Percentiles rank a stretch among this genome's conserved stretches.
Evolutionary conservation across 306 rosid genomes (phyloP).

Genomic region (Gleditsia sinensis): DNA sequence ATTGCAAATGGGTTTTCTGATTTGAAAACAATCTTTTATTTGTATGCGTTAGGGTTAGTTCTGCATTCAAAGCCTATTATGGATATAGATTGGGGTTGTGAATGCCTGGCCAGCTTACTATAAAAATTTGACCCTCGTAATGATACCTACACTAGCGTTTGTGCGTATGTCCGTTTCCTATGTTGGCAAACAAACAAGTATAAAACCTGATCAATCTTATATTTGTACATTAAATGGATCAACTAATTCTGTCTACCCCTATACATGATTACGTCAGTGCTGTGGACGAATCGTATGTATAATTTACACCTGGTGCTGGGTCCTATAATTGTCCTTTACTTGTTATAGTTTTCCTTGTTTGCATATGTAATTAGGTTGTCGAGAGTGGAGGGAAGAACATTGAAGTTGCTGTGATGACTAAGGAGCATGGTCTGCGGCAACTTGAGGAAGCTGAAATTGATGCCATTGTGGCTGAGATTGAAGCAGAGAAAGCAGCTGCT

Average conservation of each 20-base stretch:
- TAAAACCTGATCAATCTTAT: slow-evolving; percentile 7
- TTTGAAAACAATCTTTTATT: too few relatives aligned
- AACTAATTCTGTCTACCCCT: not conserved
- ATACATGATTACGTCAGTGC: not conserved
- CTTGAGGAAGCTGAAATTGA: slow-evolving; percentile 98
- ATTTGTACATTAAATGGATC: not conserved
- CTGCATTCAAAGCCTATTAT: too few relatives aligned
- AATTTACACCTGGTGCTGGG: not conserved
- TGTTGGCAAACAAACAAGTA: not conserved
- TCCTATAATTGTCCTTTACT: not conserved
- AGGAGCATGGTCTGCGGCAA: slow-evolving; percentile 78
- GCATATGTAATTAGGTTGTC: slow-evolving; percentile 66
- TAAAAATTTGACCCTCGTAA: not conserved
- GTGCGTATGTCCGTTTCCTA: not conserved
- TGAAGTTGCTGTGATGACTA: slow-evolving; percentile 97
- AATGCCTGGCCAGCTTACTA: not conserved
- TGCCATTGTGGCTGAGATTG: slow-evolving; percentile 89
- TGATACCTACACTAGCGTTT: not conserved
- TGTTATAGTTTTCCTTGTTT: not conserved
- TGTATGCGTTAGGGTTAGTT: too few relatives aligned
- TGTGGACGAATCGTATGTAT: not conserved
- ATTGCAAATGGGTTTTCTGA: not conserved
- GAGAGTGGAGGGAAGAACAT: slow-evolving; percentile 99
- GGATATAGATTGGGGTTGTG: too few relatives aligned
- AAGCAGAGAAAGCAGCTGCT: slow-evolving; percentile 95